A percentile compares a stretch with the other conserved stretches of the same genome.
These are phyloP conservation scores for Aspergillus neoniger DNA, from an alignment of 2,329 filamentous ascomycete genomes.

Conservation along the genomic window DNA sequence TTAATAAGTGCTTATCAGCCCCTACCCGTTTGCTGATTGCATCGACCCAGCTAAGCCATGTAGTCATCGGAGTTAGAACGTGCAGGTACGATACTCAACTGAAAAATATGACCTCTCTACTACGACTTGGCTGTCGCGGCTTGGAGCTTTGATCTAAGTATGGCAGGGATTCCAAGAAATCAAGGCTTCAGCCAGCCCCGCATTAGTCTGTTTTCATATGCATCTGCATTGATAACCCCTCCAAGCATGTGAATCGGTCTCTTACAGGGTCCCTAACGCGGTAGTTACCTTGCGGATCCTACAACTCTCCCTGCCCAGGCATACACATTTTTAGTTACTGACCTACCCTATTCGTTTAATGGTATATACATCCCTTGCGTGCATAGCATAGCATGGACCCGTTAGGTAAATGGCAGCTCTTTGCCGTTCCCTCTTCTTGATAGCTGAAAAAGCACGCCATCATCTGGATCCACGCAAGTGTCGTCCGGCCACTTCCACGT, in stretches of 20 bases:
- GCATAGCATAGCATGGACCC: background rate
- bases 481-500: slow-evolving; percentile 38
- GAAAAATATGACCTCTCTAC: background rate
- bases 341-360: background rate
- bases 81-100: background rate
- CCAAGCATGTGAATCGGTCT: background rate
- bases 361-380: slow-evolving; percentile 2
- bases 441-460: slow-evolving; percentile 17
- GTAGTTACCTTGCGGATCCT: background rate
- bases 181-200: background rate
- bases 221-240: background rate
- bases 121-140: background rate
- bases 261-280: background rate
- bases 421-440: background rate
- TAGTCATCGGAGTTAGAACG: background rate
- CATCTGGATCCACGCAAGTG: slow-evolving; percentile 28
- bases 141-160: background rate
- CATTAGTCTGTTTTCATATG: background rate
- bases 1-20: background rate
- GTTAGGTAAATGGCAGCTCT: background rate
- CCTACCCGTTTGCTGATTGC: background rate
- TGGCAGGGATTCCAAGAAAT: background rate
- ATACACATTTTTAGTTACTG: background rate
- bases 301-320: background rate
- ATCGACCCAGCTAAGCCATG: background rate